These are phyloP conservation scores for Cucumis hystrix DNA, from an alignment of 306 rosid genomes.

Conservation along the genomic window DNA sequence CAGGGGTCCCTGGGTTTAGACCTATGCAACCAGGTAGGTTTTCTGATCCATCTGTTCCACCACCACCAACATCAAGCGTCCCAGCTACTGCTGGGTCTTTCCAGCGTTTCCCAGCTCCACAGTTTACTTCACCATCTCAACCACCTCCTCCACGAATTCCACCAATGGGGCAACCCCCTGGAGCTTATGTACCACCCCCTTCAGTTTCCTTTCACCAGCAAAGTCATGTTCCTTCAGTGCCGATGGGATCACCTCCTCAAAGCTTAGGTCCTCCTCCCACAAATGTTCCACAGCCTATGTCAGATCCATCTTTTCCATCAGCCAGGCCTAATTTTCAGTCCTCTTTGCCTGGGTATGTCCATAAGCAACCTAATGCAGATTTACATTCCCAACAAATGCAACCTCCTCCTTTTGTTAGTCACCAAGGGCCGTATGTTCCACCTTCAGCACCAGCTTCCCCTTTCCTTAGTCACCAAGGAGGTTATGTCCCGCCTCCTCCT, in stretches of 20 bases:
- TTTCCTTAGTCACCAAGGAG: constrained; percentile 44
- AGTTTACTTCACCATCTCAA: constrained; percentile 31
- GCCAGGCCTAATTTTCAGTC: constrained; percentile 39
- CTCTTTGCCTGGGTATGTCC: constrained; percentile 61
- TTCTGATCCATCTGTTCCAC: constrained; percentile 69
- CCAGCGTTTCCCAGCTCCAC: constrained; percentile 51
- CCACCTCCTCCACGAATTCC: constrained; percentile 28
- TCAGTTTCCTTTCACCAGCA: constrained; percentile 32
- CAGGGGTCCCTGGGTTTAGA: constrained; percentile 46
- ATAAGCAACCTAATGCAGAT: constrained; percentile 36
- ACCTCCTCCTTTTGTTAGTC: constrained; percentile 39
- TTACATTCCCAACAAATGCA: constrained; percentile 40
- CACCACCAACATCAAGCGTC: constrained; percentile 35
- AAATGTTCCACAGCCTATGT: constrained; percentile 29
- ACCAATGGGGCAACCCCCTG: constrained; percentile 33
- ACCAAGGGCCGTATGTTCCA: constrained; percentile 44
- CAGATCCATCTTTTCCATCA: constrained; percentile 33
- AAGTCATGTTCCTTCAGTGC: constrained; percentile 40
- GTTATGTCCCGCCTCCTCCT: constrained; percentile 42
- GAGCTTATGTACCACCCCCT: constrained; percentile 33
- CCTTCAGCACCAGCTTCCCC: constrained; percentile 34
- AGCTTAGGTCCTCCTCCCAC: constrained; percentile 23
- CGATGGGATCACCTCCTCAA: constrained; percentile 62
- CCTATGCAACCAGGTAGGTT: constrained; percentile 48
- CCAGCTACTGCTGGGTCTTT: constrained; percentile 35